phyloP scores from a whole-genome alignment of 164 flowering plant genomes.

The Berberis vulgaris region DNA sequence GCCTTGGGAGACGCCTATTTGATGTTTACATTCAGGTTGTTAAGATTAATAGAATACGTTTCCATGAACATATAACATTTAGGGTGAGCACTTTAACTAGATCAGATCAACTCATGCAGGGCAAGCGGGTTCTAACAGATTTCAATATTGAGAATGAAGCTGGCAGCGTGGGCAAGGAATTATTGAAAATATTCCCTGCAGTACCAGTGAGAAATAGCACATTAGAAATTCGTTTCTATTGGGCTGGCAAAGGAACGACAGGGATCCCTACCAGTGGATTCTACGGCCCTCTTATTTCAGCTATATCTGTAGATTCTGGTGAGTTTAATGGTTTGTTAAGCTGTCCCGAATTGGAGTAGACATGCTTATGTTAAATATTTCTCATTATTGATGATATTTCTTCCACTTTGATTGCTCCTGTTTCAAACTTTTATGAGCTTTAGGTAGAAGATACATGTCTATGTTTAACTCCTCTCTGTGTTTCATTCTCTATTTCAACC shows the following conservation, averaged over 20 bases:
- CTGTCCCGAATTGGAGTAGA: background rate
- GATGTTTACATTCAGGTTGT: conserved; percentile 64
- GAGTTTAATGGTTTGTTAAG: conserved; percentile 2
- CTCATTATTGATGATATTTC: no score
- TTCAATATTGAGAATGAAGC: conserved; percentile 34
- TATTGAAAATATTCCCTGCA: conserved; percentile 15
- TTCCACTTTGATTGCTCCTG: no score
- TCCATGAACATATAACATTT: background rate
- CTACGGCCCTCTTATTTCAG: conserved; percentile 49
- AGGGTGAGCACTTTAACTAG: background rate
- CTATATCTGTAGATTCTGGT: conserved; percentile 32
- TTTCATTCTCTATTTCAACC: no score
- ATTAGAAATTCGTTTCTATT: conserved; percentile 31
- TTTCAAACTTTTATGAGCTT: no score
- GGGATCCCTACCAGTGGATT: conserved; percentile 28
- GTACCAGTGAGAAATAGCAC: conserved; percentile 18
- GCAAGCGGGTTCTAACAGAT: conserved; percentile 23
- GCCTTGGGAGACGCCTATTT: conserved; percentile 68
- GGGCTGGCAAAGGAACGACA: conserved; percentile 45
- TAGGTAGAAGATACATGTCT: no score
- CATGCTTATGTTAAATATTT: no score
- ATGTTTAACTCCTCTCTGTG: no score
- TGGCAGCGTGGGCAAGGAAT: conserved; percentile 20
- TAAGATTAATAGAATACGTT: background rate
- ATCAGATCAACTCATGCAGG: conserved; percentile 13